Base-by-base conservation (phyloP, 306 rosid genomes). In the Vigna angularis region DNA sequence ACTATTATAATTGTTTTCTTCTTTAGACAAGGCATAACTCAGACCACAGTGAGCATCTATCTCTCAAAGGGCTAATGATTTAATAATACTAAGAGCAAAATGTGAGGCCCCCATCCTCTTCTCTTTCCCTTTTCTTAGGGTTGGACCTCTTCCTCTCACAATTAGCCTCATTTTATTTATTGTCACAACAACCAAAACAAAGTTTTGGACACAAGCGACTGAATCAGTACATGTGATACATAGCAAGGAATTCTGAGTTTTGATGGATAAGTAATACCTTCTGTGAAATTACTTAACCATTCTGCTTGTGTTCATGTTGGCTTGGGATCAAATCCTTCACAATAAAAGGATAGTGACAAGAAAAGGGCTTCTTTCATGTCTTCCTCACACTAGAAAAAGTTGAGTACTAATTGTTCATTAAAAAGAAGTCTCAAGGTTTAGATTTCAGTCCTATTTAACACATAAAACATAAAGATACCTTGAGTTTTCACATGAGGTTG, bases 211-310 rank as follows among this genome's bases (percentile, higher is more conserved):
- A 57, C 75, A 77, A 82, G 85, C 82, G 36, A 82, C 59, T 40
- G 8, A 50, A 74, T 55, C 22, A 55, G 11, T 53, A 13, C 73
- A 44, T 53, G 40, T 56, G 57, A 44, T 51, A 78, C 81, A 80
- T 85, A 30, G 81, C 80, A 84, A 76, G 75, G 51, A 79, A 80
- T 79, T 82, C 70, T 72, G 71, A 79, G 86, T 58, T 67, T 69
- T 87, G 87, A 85, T 73, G 65, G 28, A 26, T 26, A 85, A 64
- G 88, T 73, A 34, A 70, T 77, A 89, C 81, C 82, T 80, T 78
- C 6, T 75, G 26, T 53, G 74, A 59, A 26, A 20, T 20, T 20
- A 20, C 22, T 20, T 20, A 20, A 20, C 22, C 22, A 20, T 20
- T 2, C 74, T 61, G 56, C 53, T 72, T 62, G 13, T 66, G 78